Conservation (phyloP, 768 basidiomycete species). For the Mrakia gelida region DNA sequence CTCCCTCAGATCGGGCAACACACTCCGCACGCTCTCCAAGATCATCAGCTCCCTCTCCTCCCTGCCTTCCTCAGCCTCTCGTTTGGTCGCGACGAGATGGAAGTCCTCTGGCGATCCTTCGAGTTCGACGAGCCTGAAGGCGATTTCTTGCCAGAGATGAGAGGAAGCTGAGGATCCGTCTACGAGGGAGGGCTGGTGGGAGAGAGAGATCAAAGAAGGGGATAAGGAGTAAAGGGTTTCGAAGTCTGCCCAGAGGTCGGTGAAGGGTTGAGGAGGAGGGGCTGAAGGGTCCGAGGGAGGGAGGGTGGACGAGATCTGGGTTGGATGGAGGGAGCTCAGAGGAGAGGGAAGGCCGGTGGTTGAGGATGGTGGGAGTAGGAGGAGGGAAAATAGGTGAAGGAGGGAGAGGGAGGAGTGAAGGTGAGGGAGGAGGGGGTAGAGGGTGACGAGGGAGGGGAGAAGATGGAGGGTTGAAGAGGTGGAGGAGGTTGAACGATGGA, state of each 20-base stretch:
- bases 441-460: constrained; percentile 7
- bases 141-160: constrained; percentile 11
- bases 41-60: constrained; percentile 12
- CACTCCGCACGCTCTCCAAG: neutral
- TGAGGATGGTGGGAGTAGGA: neutral
- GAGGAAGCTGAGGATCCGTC: neutral
- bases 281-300: constrained; percentile 8
- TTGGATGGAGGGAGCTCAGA: neutral
- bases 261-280: constrained; percentile 4
- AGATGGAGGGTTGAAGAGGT: neutral
- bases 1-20: constrained; percentile 12
- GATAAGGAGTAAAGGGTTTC: constrained; percentile 27
- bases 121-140: constrained; percentile 23
- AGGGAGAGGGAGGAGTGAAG: constrained; percentile 7
- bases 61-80: neutral
- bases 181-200: neutral
- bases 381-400: neutral
- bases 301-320: neutral
- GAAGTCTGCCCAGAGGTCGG: constrained; percentile 23
- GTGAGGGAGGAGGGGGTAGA: neutral
- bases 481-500: neutral
- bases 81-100: neutral
- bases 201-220: neutral
- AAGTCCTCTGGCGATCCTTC: constrained; percentile 19
- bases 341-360: neutral